Percentiles rank a stretch among this genome's conserved stretches.
These are phyloP conservation scores for Hordeum marinum DNA, from an alignment of 176 grass and related monocot species.

Conservation along the genomic window DNA sequence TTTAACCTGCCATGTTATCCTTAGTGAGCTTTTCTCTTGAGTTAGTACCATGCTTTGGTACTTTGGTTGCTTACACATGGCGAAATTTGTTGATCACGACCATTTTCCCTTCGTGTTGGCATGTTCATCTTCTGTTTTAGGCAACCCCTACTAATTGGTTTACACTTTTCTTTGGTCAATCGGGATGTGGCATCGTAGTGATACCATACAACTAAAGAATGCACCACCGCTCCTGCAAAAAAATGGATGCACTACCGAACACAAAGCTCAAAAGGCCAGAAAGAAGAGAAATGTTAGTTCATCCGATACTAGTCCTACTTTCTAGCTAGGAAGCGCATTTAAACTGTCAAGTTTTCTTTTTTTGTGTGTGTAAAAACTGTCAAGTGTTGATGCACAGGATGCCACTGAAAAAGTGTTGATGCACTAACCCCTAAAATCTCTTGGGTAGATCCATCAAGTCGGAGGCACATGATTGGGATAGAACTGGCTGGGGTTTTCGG, in stretches of 20 bases:
- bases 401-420: too few species aligned
- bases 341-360: neutral
- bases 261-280: neutral
- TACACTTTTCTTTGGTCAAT: neutral
- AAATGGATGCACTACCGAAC: neutral
- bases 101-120: neutral
- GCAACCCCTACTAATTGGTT: neutral
- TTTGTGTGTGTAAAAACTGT: neutral
- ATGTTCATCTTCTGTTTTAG: neutral
- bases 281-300: neutral
- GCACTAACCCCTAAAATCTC: neutral
- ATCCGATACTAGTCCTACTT: too few species aligned
- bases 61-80: neutral
- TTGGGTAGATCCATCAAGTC: neutral
- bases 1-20: too few species aligned
- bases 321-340: neutral
- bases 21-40: too few species aligned
- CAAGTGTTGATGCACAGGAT: neutral
- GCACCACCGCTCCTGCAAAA: too few species aligned
- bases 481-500: too few species aligned
- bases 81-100: neutral
- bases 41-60: neutral
- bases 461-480: too few species aligned
- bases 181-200: neutral
- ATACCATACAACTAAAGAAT: too few species aligned